Conservation (phyloP, 495 filamentous ascomycete genomes). For the Jackrogersella minutella region DNA sequence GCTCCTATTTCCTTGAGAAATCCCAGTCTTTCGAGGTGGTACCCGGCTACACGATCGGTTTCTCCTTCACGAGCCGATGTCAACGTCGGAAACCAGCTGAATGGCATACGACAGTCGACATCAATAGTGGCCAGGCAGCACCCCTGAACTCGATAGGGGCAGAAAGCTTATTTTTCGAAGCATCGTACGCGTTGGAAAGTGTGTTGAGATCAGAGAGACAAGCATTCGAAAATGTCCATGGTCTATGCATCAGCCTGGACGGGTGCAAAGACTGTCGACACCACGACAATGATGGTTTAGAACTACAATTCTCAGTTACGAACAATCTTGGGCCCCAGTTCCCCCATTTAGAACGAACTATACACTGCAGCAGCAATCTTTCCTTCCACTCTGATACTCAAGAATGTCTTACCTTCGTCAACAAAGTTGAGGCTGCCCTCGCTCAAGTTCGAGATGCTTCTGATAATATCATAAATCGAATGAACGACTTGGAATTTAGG, state of each 20-base stretch:
- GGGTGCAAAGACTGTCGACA: constrained; percentile 42
- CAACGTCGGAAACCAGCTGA: constrained; percentile 41
- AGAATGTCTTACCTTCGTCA: constrained; percentile 51
- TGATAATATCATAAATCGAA: constrained; percentile 45
- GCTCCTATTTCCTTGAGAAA: constrained; percentile 51
- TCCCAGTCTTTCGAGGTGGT: constrained; percentile 53
- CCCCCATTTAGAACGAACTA: constrained; percentile 45
- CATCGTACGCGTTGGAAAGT: constrained; percentile 47
- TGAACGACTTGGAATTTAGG: constrained; percentile 54
- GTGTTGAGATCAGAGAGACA: constrained; percentile 48
- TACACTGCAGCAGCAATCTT: constrained; percentile 49
- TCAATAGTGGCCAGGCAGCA: constrained; percentile 51
- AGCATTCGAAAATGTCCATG: constrained; percentile 43
- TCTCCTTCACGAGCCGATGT: constrained; percentile 51
- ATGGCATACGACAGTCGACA: constrained; percentile 43
- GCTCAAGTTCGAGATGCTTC: constrained; percentile 38
- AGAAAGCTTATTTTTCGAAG: constrained; percentile 52
- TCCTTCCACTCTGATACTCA: constrained; percentile 47
- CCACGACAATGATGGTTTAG: constrained; percentile 47
- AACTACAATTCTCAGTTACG: constrained; percentile 48
- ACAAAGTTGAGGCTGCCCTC: constrained; percentile 43
- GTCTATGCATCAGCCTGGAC: constrained; percentile 35
- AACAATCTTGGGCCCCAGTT: constrained; percentile 55
- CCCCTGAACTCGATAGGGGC: constrained; percentile 51
- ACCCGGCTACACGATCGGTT: constrained; percentile 54